Conservation (phyloP, 225 moss, liverwort and hornwort species). For the Anthoceros angustus region DNA sequence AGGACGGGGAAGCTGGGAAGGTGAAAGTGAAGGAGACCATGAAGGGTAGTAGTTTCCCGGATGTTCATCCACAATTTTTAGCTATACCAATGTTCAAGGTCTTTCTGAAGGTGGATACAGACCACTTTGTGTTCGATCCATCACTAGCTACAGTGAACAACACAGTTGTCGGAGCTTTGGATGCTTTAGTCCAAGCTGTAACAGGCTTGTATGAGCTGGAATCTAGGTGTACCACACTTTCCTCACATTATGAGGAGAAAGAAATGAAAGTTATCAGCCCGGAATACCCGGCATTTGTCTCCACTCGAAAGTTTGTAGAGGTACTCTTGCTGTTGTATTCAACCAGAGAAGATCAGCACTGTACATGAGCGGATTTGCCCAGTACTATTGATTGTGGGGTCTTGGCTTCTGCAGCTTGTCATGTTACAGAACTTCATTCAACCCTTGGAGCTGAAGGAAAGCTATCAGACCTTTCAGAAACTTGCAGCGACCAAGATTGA, state of each 20-base stretch:
- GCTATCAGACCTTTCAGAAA: conserved; percentile 29
- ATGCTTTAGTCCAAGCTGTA: conserved; percentile 18
- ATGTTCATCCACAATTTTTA: background rate
- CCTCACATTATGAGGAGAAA: conserved; percentile 15
- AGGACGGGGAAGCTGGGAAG: conserved; percentile 5
- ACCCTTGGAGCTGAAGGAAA: conserved; percentile 22
- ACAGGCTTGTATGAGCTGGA: conserved; percentile 17
- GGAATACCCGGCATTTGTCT: conserved; percentile 21
- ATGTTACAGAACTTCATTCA: conserved; percentile 42
- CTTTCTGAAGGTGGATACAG: conserved; percentile 22
- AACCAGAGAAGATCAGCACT: background rate
- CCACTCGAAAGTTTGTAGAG: conserved; percentile 27
- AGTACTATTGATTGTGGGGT: background rate
- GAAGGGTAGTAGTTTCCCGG: background rate
- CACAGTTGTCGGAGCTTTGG: conserved; percentile 17
- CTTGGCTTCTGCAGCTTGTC: conserved; percentile 25
- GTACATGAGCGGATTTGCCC: background rate
- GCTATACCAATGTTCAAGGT: conserved; percentile 21
- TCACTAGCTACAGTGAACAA: conserved; percentile 15
- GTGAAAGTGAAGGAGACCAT: conserved; percentile 7
- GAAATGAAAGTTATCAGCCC: conserved; percentile 22
- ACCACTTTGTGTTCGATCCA: conserved; percentile 23
- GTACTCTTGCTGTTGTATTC: conserved; percentile 13
- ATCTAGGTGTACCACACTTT: conserved; percentile 31
- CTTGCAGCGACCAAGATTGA: conserved; percentile 19